Base-by-base conservation (phyloP, 1,284 basidiomycete species). In the Ustilago shanxiensis region DNA sequence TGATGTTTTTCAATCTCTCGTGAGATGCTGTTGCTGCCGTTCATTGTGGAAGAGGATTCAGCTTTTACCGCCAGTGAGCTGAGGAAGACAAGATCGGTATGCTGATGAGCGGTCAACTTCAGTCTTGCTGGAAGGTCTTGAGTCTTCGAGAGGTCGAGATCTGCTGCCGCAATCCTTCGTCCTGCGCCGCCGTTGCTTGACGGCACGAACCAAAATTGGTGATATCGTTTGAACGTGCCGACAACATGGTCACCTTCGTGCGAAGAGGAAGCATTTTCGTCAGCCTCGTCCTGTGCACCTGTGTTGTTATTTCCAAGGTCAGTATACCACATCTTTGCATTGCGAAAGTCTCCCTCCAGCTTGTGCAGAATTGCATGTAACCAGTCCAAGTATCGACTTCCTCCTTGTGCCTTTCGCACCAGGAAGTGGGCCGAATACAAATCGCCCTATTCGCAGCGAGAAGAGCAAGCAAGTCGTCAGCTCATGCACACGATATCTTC, bases 311-410 rank as follows among this genome's bases (percentile, higher is more conserved):
- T 69, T 11, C 62, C 66, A 14, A 69, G 61, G n/a, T 74, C 72
- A 26, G 63, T 66, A 28, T 74, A 74, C 72, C 72, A 69, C 72
- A 74, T 74, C 55, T 74, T 74, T 24, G 72, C 72, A 26, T 74
- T 74, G 1, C 72, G 47, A 26, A 61, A 74, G 37, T 74, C 72
- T 3, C 66, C 66, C 28, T 74, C 72, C 13, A 74, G 62, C 52
- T 74, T 74, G 59, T 74, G 72, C 18, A 74, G 45, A 18, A 74
- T 24, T 16, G 72, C 72, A n/a, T 69, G 72, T 20, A 74, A 47
- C 72, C 72, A 74, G 52, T 74, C 72, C 16, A 62, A 22, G 55
- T 69, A 74, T 8, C 66, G 60, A 35, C 66, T 67, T 3, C 72
- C 66, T 14, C 72, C 72, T 50, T 74, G 72, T 1, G 72, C 58